Percentiles rank a stretch among this genome's conserved stretches.
These are phyloP conservation scores for Aspergillus egyptiacus DNA, from an alignment of 495 filamentous ascomycete genomes.

Conservation along the genomic window DNA sequence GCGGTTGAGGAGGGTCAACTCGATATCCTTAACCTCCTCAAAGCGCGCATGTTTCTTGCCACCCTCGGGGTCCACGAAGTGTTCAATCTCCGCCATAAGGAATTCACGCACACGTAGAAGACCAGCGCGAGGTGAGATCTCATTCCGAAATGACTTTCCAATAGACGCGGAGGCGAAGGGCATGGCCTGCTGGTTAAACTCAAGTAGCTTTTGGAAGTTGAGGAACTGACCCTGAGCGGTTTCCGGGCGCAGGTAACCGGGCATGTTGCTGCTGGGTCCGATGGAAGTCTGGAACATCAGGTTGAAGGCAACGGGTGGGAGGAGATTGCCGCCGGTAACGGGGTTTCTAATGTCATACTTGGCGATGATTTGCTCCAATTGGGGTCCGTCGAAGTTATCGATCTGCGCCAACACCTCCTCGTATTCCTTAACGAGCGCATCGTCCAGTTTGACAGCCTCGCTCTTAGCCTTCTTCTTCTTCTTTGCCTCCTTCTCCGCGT, in stretches of 20 bases:
- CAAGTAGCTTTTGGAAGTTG: conserved; percentile 62
- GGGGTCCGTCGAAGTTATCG: conserved; percentile 63
- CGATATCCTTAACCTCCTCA: conserved; percentile 53
- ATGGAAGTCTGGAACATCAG: conserved; percentile 72
- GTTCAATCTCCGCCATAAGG: conserved; percentile 71
- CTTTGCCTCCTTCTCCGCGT: conserved; percentile 58
- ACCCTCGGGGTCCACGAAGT: conserved; percentile 65
- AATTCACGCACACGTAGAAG: conserved; percentile 66
- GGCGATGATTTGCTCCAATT: conserved; percentile 55
- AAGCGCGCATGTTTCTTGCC: conserved; percentile 67
- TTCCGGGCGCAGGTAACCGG: conserved; percentile 60
- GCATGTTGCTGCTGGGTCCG: conserved; percentile 58
- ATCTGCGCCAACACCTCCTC: conserved; percentile 65
- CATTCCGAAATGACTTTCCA: conserved; percentile 71
- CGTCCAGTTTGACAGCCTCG: conserved; percentile 57
- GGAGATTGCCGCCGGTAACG: conserved; percentile 50
- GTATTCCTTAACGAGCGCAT: conserved; percentile 59
- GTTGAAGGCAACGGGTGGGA: conserved; percentile 64
- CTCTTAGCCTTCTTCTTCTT: conserved; percentile 60
- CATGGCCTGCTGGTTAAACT: conserved; percentile 66
- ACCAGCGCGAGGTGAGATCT: conserved; percentile 63
- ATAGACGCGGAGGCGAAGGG: conserved; percentile 70
- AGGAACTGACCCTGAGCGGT: conserved; percentile 66
- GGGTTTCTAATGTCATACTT: conserved; percentile 65
- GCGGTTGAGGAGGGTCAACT: conserved; percentile 63